These are phyloP conservation scores for Lichtheimia corymbifera DNA, from an alignment of 371 early-diverging fungal species.

Conservation along the genomic window DNA sequence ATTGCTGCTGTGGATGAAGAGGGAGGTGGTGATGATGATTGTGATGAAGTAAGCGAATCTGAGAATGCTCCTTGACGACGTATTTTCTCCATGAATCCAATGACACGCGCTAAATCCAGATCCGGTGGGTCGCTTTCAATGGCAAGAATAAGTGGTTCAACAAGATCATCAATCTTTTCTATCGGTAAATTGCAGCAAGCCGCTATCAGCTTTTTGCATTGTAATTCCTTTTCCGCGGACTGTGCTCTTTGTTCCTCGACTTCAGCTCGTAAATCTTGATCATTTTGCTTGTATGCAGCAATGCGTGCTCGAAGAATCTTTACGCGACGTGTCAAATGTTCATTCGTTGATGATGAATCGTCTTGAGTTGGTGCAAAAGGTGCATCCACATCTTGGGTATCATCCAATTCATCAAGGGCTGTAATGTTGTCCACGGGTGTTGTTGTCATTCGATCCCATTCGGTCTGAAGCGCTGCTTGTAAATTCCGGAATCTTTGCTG, in stretches of 20 bases:
- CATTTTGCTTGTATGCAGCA: slow-evolving; percentile 42
- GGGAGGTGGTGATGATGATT: slow-evolving; percentile 10
- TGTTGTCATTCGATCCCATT: slow-evolving; percentile 12
- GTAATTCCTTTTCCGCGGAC: slow-evolving; percentile 53
- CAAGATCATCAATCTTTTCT: slow-evolving; percentile 64
- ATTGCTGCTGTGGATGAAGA: neutral
- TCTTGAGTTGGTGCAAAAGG: slow-evolving; percentile 5
- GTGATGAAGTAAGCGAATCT: slow-evolving; percentile 1
- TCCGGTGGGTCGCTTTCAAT: slow-evolving; percentile 73
- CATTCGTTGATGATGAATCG: slow-evolving; percentile 7
- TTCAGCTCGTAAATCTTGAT: slow-evolving; percentile 44
- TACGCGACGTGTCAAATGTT: slow-evolving; percentile 34
- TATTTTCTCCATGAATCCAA: slow-evolving; percentile 57
- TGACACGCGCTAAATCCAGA: slow-evolving; percentile 51
- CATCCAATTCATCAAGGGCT: slow-evolving; percentile 13
- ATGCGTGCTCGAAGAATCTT: slow-evolving; percentile 42
- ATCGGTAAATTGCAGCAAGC: slow-evolving; percentile 67
- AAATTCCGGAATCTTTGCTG: slow-evolving; percentile 50
- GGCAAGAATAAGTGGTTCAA: slow-evolving; percentile 64
- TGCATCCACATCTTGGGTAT: slow-evolving; percentile 17
- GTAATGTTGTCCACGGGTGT: neutral
- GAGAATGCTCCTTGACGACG: slow-evolving; percentile 34
- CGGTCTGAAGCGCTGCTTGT: slow-evolving; percentile 43
- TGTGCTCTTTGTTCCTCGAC: slow-evolving; percentile 30
- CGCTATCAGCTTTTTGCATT: slow-evolving; percentile 71